Evolutionary conservation across 768 basidiomycete genomes (phyloP), one percentile per base, ranked within the genome.

Genomic region (Sutorius australiensis): DNA sequence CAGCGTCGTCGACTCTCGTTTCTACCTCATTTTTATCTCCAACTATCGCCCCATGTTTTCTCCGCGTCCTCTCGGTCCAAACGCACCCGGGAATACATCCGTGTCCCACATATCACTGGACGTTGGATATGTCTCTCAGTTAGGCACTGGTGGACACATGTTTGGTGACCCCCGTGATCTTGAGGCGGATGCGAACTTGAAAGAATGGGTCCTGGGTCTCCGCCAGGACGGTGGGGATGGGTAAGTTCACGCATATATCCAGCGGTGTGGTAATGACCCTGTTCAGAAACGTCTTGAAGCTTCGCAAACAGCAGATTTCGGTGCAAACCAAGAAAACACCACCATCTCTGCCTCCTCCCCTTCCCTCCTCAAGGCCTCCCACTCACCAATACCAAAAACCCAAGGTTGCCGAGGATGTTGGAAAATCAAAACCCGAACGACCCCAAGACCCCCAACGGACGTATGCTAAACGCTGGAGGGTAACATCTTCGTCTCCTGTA

Each of bases 221-320:
- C 76, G 73, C 48, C 65, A 75, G 41, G 73, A 76, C 34, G 84
- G 83, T 33, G 82, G 84, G 41, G 81, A 74, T 56, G 84, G 84
- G 86, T 86, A 63, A 67, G 81, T 74, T 33, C 40, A 34, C 12
- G 40, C 21, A 28, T 45, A 39, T 19, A 12, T 51, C 53, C 57
- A 12, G 8, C 24, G 46, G 50, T 28, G 0, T 42, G 38, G 28
- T 46, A 47, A 58, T 36, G 12, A 9, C 24, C 32, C 45, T 47
- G 14, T 30, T 30, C 47, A 79, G 76, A 30, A 78, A 79, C 53
- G 55, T 77, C 27, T 64, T 79, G 39, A 83, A 77, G 70, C 59
- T 79, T 34, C 69, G 70, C 52, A 80, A 77, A 55, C 65, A 72
- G 51, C 67, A 67, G 41, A 55, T 61, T 38, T 33, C 14, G 17